Conservation (phyloP, 352 stramenopile species). For the Pythium sukuiense region DNA sequence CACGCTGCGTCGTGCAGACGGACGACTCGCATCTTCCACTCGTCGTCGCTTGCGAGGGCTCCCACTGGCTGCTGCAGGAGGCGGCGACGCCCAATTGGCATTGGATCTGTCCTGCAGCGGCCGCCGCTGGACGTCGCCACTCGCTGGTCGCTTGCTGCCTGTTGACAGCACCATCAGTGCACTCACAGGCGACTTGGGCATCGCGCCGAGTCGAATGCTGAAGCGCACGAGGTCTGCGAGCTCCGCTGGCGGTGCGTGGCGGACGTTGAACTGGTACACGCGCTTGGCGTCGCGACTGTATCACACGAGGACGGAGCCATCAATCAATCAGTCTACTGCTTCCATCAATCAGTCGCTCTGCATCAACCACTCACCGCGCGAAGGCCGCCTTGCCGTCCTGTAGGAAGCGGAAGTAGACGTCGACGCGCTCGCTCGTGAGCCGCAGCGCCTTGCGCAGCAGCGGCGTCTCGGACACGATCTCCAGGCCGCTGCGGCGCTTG, state of each 20-base stretch:
- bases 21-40: constrained; percentile 1
- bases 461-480: constrained; percentile 52
- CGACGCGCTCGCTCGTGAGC: constrained; percentile 45
- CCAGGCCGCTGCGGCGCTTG: constrained; percentile 52
- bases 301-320: neutral
- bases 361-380: constrained; percentile 40
- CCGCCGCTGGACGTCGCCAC: neutral
- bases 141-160: constrained; percentile 7
- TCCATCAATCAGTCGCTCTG: neutral
- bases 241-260: constrained; percentile 36
- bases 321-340: neutral
- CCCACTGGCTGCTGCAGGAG: neutral
- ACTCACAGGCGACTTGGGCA: constrained; percentile 41
- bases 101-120: constrained; percentile 33
- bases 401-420: constrained; percentile 73
- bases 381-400: constrained; percentile 63
- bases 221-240: constrained; percentile 55
- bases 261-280: constrained; percentile 71
- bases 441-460: constrained; percentile 54
- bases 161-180: constrained; percentile 2
- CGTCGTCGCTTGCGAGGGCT: constrained; percentile 21
- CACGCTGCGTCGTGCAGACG: neutral
- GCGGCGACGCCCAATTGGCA: neutral
- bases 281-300: constrained; percentile 43
- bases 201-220: constrained; percentile 44